Base-by-base conservation (phyloP, 495 filamentous ascomycete species). In the Aspergillus panamensis region DNA sequence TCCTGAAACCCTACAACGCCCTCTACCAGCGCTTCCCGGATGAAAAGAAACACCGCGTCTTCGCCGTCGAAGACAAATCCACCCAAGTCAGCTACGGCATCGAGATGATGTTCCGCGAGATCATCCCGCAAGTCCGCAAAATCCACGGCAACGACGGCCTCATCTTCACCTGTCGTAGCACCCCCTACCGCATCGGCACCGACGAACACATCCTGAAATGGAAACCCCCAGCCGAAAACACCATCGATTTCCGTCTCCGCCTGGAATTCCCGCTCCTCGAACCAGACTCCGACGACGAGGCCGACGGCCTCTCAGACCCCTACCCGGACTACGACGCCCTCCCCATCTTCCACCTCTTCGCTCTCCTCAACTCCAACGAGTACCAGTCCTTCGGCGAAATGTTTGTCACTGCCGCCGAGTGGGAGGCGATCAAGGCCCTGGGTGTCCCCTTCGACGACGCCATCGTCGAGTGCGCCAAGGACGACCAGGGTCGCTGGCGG, bases 191-290 rank as follows among this genome's bases (percentile, higher is more conserved):
- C 61, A 87, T 86, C 53, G 94, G 94, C 61, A 97, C 94, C 7
- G 94, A 98, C 69, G 82, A 83, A 40, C 87, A 93, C 65, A 97
- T 96, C 60, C 78, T 98, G 20, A 98, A 98, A 73, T 98, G 94
- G 94, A 98, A 98, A 68, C 90, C 92, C 1, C 87, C 87, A 5
- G 73, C 86, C 25, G 94, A 98, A 64, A 98, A 98, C 72, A 92
- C 90, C 1, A 81, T 98, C 58, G 94, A 98, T 68, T 97, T 97
- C 69, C 80, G 87, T 44, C 80, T 96, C 64, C 77, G 78, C 33
- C 80, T 98, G 21, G 78, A 83, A 39, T 97, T 96, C 66, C 90
- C 89, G 0, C 53, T 78, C 0, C 74, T 89, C 35, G 82, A 91
- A 51, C 88, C 90, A 20, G 85, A 87, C 69, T 79, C 84, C 29